Percentiles rank a stretch among this genome's conserved stretches.
Conservation (phyloP, 192 early-diverging fungal species). For the Entomortierella parvispora region DNA sequence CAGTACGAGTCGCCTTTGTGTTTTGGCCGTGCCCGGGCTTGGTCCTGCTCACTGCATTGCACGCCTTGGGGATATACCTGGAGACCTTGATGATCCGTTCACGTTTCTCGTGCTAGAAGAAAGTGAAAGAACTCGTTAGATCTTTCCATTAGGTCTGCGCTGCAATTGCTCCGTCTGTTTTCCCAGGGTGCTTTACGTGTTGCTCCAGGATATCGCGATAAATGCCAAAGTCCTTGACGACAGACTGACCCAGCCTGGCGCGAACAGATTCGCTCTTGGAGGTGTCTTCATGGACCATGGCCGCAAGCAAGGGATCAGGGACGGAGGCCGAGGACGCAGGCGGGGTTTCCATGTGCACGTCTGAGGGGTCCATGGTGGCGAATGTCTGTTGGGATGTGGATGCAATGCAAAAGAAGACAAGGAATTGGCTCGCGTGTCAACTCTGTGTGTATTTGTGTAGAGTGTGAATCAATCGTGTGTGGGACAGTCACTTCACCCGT, state of each 20-base stretch:
- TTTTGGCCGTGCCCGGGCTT: background rate
- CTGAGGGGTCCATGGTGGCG: constrained; percentile 2
- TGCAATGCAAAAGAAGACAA: background rate
- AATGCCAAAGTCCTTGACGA: constrained; percentile 25
- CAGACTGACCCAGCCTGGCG: constrained; percentile 15
- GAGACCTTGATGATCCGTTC: constrained; percentile 47
- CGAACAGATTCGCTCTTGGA: constrained; percentile 7
- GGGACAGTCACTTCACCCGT: constrained; percentile 18
- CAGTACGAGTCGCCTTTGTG: background rate
- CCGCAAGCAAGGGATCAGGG: background rate
- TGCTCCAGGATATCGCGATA: constrained; percentile 49
- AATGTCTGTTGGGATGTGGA: background rate
- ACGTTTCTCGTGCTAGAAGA: constrained; percentile 27
- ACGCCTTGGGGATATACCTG: constrained; percentile 16
- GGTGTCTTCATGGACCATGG: background rate
- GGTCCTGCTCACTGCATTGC: background rate
- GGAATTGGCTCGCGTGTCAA: background rate
- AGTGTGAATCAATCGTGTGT: background rate
- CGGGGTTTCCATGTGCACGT: constrained; percentile 36
- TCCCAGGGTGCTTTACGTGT: constrained; percentile 27
- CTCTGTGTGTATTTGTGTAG: background rate
- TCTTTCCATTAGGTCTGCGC: no score
- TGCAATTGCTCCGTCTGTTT: background rate
- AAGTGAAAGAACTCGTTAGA: background rate
- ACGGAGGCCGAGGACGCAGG: constrained; percentile 4